Percentiles rank a stretch among this genome's conserved stretches.
phyloP scores from a whole-genome alignment of 148 eudicot genomes.

The Arctostaphylos glauca region DNA sequence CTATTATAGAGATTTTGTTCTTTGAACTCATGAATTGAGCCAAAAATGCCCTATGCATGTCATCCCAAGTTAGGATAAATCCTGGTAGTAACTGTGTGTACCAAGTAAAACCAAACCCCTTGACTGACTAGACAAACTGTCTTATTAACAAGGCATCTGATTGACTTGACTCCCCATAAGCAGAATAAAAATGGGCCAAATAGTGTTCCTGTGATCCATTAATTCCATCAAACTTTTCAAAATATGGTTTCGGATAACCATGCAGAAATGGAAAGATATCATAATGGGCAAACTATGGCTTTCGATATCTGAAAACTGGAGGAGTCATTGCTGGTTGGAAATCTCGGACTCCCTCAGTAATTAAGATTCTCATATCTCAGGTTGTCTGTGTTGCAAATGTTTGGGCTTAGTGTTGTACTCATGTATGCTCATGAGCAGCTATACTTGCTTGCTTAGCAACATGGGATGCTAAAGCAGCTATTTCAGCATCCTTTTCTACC shows the following conservation, averaged over 20 bases:
- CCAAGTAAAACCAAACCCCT: not conserved
- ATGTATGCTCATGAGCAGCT: not conserved
- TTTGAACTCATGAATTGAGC: not conserved
- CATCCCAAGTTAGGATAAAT: not conserved
- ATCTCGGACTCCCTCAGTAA: not conserved
- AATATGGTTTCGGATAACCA: no score
- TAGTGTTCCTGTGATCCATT: no score
- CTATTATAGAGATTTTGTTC: not conserved
- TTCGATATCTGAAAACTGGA: not conserved
- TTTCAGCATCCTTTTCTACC: not conserved
- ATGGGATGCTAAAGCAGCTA: not conserved
- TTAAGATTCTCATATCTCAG: not conserved
- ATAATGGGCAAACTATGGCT: not conserved
- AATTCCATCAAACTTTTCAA: no score
- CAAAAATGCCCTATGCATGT: not conserved
- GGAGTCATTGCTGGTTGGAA: not conserved
- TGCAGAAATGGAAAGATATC: not conserved
- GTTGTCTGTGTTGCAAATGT: no score
- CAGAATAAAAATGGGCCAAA: conserved; percentile 13
- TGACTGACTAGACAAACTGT: not conserved
- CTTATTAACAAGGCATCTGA: not conserved
- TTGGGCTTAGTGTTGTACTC: not conserved
- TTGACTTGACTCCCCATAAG: conserved; percentile 3
- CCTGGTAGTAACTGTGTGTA: not conserved
- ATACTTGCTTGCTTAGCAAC: not conserved